Evolutionary conservation across 352 stramenopile species (phyloP).

Genomic region (Globisporangium camurandrum): DNA sequence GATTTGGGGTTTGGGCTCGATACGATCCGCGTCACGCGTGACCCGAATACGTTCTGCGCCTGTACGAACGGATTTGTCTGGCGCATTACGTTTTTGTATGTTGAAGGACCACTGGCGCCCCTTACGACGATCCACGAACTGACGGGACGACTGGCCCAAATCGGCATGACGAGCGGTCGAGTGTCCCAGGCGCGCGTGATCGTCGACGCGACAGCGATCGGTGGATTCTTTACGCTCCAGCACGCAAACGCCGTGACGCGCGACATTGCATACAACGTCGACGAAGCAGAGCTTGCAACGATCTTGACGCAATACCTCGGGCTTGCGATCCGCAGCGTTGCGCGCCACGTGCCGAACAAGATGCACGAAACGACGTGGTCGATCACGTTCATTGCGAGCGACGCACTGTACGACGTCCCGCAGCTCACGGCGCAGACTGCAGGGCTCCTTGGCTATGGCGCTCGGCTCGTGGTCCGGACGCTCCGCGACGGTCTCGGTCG

Average conservation of each 20-base stretch:
- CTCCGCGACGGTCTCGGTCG: slow-evolving; percentile 51
- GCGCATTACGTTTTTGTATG: slow-evolving; percentile 72
- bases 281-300: slow-evolving; percentile 36
- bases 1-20: slow-evolving; percentile 64
- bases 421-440: slow-evolving; percentile 41
- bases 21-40: slow-evolving; percentile 45
- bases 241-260: slow-evolving; percentile 39
- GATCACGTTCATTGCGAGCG: slow-evolving; percentile 66
- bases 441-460: slow-evolving; percentile 51
- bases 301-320: slow-evolving; percentile 64
- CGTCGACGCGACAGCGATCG: slow-evolving; percentile 52
- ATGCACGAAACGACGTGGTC: slow-evolving; percentile 65
- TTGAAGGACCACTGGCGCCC: slow-evolving; percentile 42
- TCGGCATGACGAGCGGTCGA: slow-evolving; percentile 63
- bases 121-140: slow-evolving; percentile 41
- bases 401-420: slow-evolving; percentile 54
- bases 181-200: slow-evolving; percentile 31
- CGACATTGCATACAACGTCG: slow-evolving; percentile 62
- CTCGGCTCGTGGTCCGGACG: slow-evolving; percentile 36
- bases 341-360: slow-evolving; percentile 21
- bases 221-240: slow-evolving; percentile 62
- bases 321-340: slow-evolving; percentile 46
- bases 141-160: slow-evolving; percentile 36
- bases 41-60: slow-evolving; percentile 60
- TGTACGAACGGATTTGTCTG: slow-evolving; percentile 68